Conservation (phyloP, 2,329 filamentous ascomycete species). For the Neopestalotiopsis rosae region DNA sequence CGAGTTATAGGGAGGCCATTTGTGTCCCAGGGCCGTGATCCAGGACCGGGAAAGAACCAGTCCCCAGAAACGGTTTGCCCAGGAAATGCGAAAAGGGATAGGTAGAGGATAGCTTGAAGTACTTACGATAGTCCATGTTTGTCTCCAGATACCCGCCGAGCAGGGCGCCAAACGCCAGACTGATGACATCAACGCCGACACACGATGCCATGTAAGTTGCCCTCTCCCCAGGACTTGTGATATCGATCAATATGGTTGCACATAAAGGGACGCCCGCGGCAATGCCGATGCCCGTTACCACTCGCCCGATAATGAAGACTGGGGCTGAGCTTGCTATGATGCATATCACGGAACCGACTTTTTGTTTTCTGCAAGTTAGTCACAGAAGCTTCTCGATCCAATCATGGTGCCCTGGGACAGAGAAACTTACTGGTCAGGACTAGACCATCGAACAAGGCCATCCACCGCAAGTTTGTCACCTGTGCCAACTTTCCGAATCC, state of each 20-base stretch:
- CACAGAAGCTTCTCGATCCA: neutral
- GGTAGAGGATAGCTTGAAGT: no score
- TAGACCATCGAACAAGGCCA: constrained; percentile 15
- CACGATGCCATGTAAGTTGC: constrained; percentile 20
- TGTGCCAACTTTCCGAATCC: constrained; percentile 18
- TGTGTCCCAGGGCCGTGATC: no score
- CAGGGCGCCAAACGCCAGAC: constrained; percentile 19
- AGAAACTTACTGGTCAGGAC: constrained; percentile 9
- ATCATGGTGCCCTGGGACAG: neutral
- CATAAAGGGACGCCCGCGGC: constrained; percentile 19
- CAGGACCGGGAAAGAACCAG: no score
- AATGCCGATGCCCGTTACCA: constrained; percentile 18
- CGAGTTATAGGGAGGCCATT: no score
- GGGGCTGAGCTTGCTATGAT: constrained; percentile 17
- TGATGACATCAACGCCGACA: constrained; percentile 20
- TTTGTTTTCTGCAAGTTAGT: neutral
- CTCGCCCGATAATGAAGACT: constrained; percentile 19
- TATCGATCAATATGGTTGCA: constrained; percentile 18
- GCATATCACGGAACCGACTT: constrained; percentile 19
- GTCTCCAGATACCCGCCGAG: constrained; percentile 20
- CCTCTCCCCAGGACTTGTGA: constrained; percentile 19
- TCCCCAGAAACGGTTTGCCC: no score
- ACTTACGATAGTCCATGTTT: constrained; percentile 17
- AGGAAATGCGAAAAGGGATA: no score
- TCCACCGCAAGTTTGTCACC: constrained; percentile 16